These are phyloP conservation scores for Tulasnella sp. DNA, from an alignment of 768 basidiomycete genomes.

Conservation along the genomic window DNA sequence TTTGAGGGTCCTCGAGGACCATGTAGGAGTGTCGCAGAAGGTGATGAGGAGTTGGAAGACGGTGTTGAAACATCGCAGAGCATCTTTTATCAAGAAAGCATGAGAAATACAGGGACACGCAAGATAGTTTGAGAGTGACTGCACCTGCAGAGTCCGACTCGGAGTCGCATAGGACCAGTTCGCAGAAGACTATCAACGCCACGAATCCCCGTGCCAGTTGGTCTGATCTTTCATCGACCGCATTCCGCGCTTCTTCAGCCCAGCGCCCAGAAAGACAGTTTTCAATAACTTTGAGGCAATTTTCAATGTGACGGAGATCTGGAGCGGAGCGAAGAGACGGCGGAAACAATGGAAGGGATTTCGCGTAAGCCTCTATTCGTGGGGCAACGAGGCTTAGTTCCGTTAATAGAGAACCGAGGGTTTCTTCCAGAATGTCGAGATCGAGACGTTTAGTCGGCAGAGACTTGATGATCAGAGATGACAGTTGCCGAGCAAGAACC, in stretches of 20 bases:
- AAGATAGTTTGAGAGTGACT: constrained; percentile 31
- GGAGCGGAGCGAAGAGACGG: constrained; percentile 35
- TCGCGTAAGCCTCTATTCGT: constrained; percentile 43
- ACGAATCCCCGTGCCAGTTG: constrained; percentile 34
- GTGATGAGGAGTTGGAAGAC: constrained; percentile 16
- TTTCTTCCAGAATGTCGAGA: constrained; percentile 35
- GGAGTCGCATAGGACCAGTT: constrained; percentile 40
- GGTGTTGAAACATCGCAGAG: background rate
- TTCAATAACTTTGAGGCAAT: constrained; percentile 30
- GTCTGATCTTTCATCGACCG: constrained; percentile 15
- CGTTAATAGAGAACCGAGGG: constrained; percentile 39
- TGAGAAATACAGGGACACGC: background rate
- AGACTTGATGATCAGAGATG: constrained; percentile 49
- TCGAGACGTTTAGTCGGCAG: constrained; percentile 49
- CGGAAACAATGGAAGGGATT: constrained; percentile 46
- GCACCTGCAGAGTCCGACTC: constrained; percentile 34
- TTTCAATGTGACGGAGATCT: constrained; percentile 48
- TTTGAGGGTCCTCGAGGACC: constrained; percentile 7
- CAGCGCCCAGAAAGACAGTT: constrained; percentile 6
- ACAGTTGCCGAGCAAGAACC: constrained; percentile 56
- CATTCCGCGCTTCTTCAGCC: constrained; percentile 18
- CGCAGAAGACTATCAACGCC: constrained; percentile 51
- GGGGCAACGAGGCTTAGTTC: constrained; percentile 45
- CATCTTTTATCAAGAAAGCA: background rate
- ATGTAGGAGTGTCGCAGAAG: background rate